Conservation (phyloP, 495 filamentous ascomycete species). For the Glarea lozoyensis region DNA sequence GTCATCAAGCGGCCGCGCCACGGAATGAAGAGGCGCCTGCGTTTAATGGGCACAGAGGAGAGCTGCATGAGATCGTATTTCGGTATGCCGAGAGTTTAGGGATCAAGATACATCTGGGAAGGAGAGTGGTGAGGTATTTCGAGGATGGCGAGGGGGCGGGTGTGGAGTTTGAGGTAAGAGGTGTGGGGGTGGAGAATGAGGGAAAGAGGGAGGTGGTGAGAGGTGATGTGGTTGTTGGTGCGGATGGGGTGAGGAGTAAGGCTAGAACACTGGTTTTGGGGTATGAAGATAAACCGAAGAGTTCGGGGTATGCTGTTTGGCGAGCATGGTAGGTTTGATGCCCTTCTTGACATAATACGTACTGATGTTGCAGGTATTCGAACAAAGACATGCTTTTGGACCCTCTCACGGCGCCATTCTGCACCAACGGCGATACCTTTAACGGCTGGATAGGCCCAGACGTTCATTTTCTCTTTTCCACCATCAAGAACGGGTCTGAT, state of each 20-base stretch:
- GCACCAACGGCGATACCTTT: slow-evolving; percentile 25
- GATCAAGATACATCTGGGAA: slow-evolving; percentile 44
- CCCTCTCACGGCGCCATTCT: slow-evolving; percentile 27
- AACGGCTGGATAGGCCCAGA: slow-evolving; percentile 54
- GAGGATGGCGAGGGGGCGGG: slow-evolving; percentile 44
- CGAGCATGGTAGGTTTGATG: slow-evolving; percentile 50
- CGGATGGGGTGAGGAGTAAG: slow-evolving; percentile 51
- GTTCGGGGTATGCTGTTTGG: slow-evolving; percentile 51
- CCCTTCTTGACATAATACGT: slow-evolving; percentile 33
- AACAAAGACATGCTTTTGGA: slow-evolving; percentile 53
- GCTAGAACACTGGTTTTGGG: slow-evolving; percentile 52
- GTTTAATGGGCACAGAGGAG: slow-evolving; percentile 53
- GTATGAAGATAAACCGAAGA: slow-evolving; percentile 51
- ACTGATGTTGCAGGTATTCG: slow-evolving; percentile 33
- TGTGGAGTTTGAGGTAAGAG: slow-evolving; percentile 42
- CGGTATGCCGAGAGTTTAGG: slow-evolving; percentile 45
- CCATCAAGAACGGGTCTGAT: slow-evolving; percentile 53
- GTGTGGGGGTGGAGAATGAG: slow-evolving; percentile 34
- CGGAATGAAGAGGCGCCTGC: slow-evolving; percentile 27
- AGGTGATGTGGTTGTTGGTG: slow-evolving; percentile 49
- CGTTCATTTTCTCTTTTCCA: slow-evolving; percentile 54
- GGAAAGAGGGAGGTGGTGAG: slow-evolving; percentile 21
- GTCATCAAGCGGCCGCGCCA: slow-evolving; percentile 41
- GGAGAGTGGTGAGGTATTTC: slow-evolving; percentile 49
- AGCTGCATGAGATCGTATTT: slow-evolving; percentile 52